Evolutionary conservation across 2,329 filamentous ascomycete species (phyloP), one percentile per base, ranked within the genome.

Genomic region (Cladosporium cucumerinum): DNA sequence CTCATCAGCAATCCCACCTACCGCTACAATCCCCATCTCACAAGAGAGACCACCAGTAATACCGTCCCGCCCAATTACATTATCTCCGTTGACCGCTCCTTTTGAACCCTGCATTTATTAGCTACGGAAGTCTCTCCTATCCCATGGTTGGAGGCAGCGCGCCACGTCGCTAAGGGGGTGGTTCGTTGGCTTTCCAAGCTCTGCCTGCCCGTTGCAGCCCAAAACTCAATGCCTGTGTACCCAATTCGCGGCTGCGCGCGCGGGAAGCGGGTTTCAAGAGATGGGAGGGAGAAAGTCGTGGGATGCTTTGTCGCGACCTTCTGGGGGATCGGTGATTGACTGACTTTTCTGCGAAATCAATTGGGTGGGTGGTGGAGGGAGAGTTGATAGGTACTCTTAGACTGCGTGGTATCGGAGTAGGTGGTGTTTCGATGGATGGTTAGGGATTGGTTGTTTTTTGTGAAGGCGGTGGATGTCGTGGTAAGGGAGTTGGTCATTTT

Each of bases 1-100:
- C 16, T 36, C 7, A 43, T 43, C n/a, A n/a, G n/a, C n/a, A n/a
- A n/a, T n/a, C 21, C 25, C 16, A 59, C 28, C 23, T 48, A 46
- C 21, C 26, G 18, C 57, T 23, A 18, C 11, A 21, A 28, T 23
- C n/a, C 51, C 51, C 51, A 54, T 54, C 51, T 54, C 51, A 32
- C 5, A 39, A 18, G 18, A 18, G 6, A 46, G 12, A 21, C 8
- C 39, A 46, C n/a, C 39, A 21, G 39, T 21, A n/a, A 32, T 28
- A n/a, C 11, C 26, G 23, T 5, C 16, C 14, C 16, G 18, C 14
- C 21, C 26, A 16, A 43, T 18, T n/a, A n/a, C 8, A 51, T 54
- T 62, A 62, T 62, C 34, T 39, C 60, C 60, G 60, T 39, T 62
- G 60, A 62, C 60, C 60, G 60, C 60, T 62, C 49, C 49, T 51